These are phyloP conservation scores for Termitomyces sp. DNA, from an alignment of 1,284 basidiomycete species.

Conservation along the genomic window DNA sequence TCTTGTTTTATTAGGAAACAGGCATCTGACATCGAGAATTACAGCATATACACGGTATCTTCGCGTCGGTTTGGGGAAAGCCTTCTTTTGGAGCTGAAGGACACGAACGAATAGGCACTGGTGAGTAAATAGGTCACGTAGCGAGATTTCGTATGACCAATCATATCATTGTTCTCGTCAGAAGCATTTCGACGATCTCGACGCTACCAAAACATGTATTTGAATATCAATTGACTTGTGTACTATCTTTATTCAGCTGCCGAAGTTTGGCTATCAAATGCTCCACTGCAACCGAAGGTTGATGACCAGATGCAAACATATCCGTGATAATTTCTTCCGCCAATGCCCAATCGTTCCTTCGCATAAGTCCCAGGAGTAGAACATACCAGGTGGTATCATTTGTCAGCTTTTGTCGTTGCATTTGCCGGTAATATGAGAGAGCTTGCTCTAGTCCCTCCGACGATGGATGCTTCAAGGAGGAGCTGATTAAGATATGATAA, in stretches of 20 bases:
- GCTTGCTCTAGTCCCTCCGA: conserved; percentile 48
- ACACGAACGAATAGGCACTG: neutral
- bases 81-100: conserved; percentile 52
- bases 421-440: conserved; percentile 59
- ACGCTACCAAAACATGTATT: neutral
- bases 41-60: conserved; percentile 72
- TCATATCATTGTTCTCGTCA: neutral
- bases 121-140: neutral
- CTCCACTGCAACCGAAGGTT: conserved; percentile 28
- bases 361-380: conserved; percentile 56
- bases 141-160: neutral
- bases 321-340: conserved; percentile 57
- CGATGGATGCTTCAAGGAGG: conserved; percentile 48
- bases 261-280: conserved; percentile 23
- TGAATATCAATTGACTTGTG: neutral
- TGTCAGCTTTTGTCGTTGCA: conserved; percentile 46
- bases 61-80: conserved; percentile 57
- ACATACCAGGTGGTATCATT: conserved; percentile 72
- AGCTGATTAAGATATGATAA: conserved; percentile 73
- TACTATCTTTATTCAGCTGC: conserved; percentile 4
- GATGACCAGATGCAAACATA: conserved; percentile 41
- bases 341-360: conserved; percentile 48
- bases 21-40: neutral
- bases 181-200: neutral
- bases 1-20: neutral